phyloP scores from a whole-genome alignment of 257 asterid genomes.

The Plectranthus barbatus region DNA sequence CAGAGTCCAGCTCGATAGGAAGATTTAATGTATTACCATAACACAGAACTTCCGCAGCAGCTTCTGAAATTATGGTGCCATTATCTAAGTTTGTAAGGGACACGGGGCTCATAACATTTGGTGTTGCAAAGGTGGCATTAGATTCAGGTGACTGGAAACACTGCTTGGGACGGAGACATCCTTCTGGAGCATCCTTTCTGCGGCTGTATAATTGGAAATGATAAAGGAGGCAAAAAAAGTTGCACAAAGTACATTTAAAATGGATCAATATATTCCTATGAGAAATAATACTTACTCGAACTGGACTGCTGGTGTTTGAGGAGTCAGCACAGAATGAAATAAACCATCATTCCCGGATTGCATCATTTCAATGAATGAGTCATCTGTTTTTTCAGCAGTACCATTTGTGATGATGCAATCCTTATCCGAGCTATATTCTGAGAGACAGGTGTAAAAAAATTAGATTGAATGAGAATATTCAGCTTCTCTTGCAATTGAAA shows the following conservation, averaged over 20 bases:
- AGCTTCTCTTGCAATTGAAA: not conserved
- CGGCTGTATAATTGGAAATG: slow-evolving; percentile 24
- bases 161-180: slow-evolving; percentile 36
- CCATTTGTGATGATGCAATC: slow-evolving; percentile 28
- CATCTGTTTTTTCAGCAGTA: slow-evolving; percentile 21
- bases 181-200: slow-evolving; percentile 34
- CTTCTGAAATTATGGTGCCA: slow-evolving; percentile 20
- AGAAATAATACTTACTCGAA: slow-evolving; percentile 32
- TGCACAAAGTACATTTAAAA: not conserved
- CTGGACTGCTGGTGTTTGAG: slow-evolving; percentile 51
- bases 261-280: not conserved
- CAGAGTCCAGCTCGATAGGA: slow-evolving; percentile 17
- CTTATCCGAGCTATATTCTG: slow-evolving; percentile 33
- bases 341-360: slow-evolving; percentile 22
- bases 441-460: slow-evolving; percentile 13
- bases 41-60: slow-evolving; percentile 22
- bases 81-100: slow-evolving; percentile 25
- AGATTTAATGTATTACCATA: slow-evolving; percentile 20
- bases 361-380: slow-evolving; percentile 15
- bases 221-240: not conserved
- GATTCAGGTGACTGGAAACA: slow-evolving; percentile 43
- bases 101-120: slow-evolving; percentile 22
- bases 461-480: slow-evolving; percentile 7
- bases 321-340: slow-evolving; percentile 39
- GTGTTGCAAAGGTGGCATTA: slow-evolving; percentile 17